These are phyloP conservation scores for Mycena amicta DNA, from an alignment of 768 basidiomycete genomes.

Conservation along the genomic window DNA sequence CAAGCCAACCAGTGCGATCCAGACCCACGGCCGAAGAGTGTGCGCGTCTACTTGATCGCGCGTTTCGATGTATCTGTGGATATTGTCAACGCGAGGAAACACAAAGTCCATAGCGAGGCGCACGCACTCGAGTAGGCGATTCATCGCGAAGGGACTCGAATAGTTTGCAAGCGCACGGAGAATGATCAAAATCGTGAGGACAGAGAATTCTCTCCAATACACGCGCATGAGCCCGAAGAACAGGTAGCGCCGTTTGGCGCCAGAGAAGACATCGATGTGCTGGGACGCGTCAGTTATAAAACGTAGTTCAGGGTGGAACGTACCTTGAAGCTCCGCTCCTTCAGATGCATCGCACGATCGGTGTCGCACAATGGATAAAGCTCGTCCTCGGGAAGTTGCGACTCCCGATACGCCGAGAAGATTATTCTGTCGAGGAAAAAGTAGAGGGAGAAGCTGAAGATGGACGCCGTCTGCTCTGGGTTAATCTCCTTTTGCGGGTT, in stretches of 20 bases:
- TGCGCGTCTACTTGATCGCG: slow-evolving; percentile 36
- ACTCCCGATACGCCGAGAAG: slow-evolving; percentile 41
- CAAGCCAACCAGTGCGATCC: slow-evolving; percentile 56
- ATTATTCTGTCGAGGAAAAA: slow-evolving; percentile 57
- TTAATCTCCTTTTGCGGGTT: slow-evolving; percentile 34
- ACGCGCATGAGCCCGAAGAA: slow-evolving; percentile 48
- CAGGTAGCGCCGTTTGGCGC: slow-evolving; percentile 5
- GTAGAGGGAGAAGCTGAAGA: slow-evolving; percentile 46
- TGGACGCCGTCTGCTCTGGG: slow-evolving; percentile 54
- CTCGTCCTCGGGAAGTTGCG: slow-evolving; percentile 50
- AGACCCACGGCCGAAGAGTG: slow-evolving; percentile 65
- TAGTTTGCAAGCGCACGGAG: slow-evolving; percentile 32
- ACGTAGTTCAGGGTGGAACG: slow-evolving; percentile 26
- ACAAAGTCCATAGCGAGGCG: not conserved
- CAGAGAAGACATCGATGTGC: slow-evolving; percentile 4
- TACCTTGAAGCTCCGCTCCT: slow-evolving; percentile 34
- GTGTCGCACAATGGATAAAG: slow-evolving; percentile 66
- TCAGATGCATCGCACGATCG: slow-evolving; percentile 37
- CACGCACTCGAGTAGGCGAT: slow-evolving; percentile 37
- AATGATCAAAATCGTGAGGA: slow-evolving; percentile 31
- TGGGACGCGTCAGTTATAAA: not conserved
- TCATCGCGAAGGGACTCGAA: slow-evolving; percentile 41
- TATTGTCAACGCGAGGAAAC: not conserved
- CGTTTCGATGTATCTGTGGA: slow-evolving; percentile 56
- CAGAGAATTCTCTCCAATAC: slow-evolving; percentile 26